These are phyloP conservation scores for Prunus fruticosa DNA, from an alignment of 306 rosid genomes.

Conservation along the genomic window DNA sequence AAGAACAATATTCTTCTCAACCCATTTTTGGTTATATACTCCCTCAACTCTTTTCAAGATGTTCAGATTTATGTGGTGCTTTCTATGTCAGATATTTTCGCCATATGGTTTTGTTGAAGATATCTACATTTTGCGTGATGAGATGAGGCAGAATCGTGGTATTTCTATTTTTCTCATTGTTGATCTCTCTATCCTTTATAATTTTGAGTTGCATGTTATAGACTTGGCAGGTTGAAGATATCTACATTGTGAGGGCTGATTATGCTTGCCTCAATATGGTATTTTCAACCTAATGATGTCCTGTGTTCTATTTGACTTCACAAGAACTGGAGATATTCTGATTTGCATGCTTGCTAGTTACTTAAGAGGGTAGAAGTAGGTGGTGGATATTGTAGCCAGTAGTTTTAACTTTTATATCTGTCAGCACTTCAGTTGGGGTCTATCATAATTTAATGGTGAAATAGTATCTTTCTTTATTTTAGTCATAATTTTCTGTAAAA, in stretches of 20 bases:
- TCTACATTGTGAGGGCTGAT: neutral
- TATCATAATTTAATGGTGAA: conserved; percentile 4
- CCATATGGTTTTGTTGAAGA: conserved; percentile 71
- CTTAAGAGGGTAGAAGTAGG: neutral
- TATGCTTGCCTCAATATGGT: neutral
- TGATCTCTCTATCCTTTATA: conserved; percentile 7
- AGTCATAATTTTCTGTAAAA: neutral
- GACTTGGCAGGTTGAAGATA: neutral
- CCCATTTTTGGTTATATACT: neutral
- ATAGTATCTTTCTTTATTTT: conserved; percentile 11
- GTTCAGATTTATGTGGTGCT: conserved; percentile 20
- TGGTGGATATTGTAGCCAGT: conserved; percentile 3
- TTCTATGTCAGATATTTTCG: conserved; percentile 70
- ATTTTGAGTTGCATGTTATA: neutral
- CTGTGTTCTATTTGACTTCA: neutral
- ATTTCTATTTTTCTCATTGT: conserved; percentile 34
- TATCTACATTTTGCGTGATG: conserved; percentile 52
- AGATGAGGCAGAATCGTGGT: conserved; percentile 58
- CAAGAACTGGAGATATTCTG: neutral
- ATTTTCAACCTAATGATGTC: neutral
- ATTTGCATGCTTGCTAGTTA: neutral
- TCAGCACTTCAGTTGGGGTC: conserved; percentile 17
- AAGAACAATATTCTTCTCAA: neutral
- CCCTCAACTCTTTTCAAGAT: neutral
- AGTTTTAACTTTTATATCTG: conserved; percentile 7